phyloP scores from a whole-genome alignment of 805 yeast genomes.

The Starmerella kuoi region DNA sequence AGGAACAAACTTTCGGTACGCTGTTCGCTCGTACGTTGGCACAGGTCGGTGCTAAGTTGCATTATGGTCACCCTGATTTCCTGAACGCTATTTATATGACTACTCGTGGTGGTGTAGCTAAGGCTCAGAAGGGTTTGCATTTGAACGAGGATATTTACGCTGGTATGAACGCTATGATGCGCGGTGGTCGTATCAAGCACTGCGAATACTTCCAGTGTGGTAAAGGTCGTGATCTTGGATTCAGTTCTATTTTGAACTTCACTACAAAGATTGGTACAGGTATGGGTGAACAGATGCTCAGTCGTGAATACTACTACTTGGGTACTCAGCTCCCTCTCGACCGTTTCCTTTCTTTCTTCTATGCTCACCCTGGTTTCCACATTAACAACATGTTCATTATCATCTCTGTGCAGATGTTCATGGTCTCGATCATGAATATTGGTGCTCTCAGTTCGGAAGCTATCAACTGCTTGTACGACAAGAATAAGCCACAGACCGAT shows the following conservation, averaged over 20 bases:
- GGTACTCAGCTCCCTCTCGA: constrained; percentile 86
- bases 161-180: constrained; percentile 76
- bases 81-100: constrained; percentile 83
- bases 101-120: constrained; percentile 90
- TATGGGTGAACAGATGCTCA: constrained; percentile 92
- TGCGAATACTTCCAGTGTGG: constrained; percentile 96
- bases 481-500: constrained; percentile 60
- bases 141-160: constrained; percentile 92
- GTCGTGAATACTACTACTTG: constrained; percentile 80
- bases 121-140: constrained; percentile 88
- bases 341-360: constrained; percentile 80
- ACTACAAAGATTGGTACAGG: constrained; percentile 96
- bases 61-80: constrained; percentile 95
- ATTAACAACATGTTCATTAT: constrained; percentile 80
- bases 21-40: constrained; percentile 86
- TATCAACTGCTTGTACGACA: constrained; percentile 53
- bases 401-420: constrained; percentile 74
- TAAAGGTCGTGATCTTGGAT: constrained; percentile 90
- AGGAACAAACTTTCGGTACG: constrained; percentile 95
- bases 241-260: constrained; percentile 81
- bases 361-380: constrained; percentile 96
- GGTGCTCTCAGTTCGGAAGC: constrained; percentile 70
- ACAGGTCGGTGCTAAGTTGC: constrained; percentile 87
- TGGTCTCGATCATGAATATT: constrained; percentile 64
- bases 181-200: constrained; percentile 92